Evolutionary conservation across 768 basidiomycete genomes (phyloP).

Genomic region (Suillus placidus): DNA sequence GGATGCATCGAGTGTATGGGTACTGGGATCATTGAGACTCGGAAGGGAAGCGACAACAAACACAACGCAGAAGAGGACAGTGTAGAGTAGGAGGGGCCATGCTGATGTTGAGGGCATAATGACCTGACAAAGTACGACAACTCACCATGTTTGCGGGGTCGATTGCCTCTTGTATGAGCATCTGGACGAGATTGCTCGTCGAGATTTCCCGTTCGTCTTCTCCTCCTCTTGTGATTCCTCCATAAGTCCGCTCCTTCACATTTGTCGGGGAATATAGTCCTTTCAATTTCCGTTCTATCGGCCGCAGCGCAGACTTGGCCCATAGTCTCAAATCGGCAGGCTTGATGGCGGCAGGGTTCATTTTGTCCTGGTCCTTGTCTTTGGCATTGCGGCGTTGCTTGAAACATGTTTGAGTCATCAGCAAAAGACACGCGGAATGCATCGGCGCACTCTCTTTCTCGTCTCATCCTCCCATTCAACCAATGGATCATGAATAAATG

Average conservation of each 20-base stretch:
- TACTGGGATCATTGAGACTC: too few species aligned
- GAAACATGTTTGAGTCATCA: conserved; percentile 8
- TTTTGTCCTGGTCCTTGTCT: conserved; percentile 35
- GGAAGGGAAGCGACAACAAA: too few species aligned
- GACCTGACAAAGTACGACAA: not conserved
- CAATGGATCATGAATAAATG: conserved; percentile 95
- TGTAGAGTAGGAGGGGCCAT: too few species aligned
- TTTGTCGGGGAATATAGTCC: conserved; percentile 61
- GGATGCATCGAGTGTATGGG: too few species aligned
- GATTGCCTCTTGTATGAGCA: conserved; percentile 88
- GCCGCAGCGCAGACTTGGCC: conserved; percentile 75
- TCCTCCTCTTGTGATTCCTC: conserved; percentile 25
- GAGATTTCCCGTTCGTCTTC: conserved; percentile 51
- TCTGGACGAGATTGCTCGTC: conserved; percentile 87
- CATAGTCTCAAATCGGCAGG: conserved; percentile 61
- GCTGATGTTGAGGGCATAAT: too few species aligned
- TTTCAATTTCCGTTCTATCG: conserved; percentile 83
- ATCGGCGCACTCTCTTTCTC: conserved; percentile 54
- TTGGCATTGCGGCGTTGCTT: conserved; percentile 28
- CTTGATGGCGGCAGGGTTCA: conserved; percentile 38
- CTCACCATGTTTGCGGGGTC: conserved; percentile 69
- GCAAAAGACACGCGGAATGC: not conserved
- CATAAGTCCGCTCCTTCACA: conserved; percentile 41
- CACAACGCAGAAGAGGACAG: too few species aligned
- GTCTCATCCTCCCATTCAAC: conserved; percentile 93